A percentile compares a stretch with the other conserved stretches of the same genome.
phyloP scores from a whole-genome alignment of 345 rosid genomes.

The Dipteronia dyeriana region DNA sequence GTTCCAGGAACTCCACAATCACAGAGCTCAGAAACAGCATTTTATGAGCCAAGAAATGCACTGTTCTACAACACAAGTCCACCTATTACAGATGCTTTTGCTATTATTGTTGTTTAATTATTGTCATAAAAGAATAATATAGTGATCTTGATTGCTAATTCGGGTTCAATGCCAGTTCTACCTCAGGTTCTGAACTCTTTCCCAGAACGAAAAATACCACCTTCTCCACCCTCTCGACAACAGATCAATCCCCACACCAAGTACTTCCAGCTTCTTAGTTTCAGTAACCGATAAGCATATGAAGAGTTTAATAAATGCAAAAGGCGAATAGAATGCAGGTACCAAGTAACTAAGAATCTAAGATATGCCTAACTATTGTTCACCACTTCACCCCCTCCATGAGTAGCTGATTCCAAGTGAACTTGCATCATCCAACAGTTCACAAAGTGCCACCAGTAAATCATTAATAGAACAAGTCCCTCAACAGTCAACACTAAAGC shows the following conservation, averaged over 20 bases:
- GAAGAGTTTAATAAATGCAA: too few species aligned
- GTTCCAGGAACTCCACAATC: not conserved
- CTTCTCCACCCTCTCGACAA: not conserved
- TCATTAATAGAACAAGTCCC: not conserved
- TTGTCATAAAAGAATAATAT: too few species aligned
- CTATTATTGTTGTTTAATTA: too few species aligned
- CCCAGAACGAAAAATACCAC: not conserved
- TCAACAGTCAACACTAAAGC: not conserved
- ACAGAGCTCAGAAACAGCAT: not conserved
- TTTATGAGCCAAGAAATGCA: not conserved
- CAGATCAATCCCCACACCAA: slow-evolving; percentile 4
- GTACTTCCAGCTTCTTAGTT: too few species aligned
- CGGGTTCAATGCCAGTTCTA: too few species aligned
- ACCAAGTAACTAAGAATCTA: not conserved
- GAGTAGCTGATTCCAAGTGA: not conserved
- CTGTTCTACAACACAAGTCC: not conserved
- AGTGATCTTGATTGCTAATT: too few species aligned
- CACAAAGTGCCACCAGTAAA: slow-evolving; percentile 8
- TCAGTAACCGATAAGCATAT: too few species aligned
- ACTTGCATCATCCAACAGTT: not conserved
- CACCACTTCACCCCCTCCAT: not conserved
- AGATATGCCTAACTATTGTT: not conserved
- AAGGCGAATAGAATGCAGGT: too few species aligned
- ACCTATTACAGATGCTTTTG: not conserved
- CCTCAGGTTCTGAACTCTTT: slow-evolving; percentile 9